A percentile compares a stretch with the other conserved stretches of the same genome.
Evolutionary conservation across 2,329 filamentous ascomycete species (phyloP).

Genomic region (Neospermospora avenae): DNA sequence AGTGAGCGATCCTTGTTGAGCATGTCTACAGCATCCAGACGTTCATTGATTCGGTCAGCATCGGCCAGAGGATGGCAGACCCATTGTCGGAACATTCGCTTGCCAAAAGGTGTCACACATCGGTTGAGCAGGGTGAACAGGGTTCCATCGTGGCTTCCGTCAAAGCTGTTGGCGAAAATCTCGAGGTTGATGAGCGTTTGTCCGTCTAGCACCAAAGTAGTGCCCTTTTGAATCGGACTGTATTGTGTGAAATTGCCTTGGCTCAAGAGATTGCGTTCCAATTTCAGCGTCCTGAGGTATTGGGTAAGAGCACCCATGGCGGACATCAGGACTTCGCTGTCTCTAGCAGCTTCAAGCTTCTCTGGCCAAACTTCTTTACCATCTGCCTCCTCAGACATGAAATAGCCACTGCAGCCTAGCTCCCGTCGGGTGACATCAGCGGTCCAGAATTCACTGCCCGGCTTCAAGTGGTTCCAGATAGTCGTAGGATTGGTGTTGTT

Average conservation of each 20-base stretch:
- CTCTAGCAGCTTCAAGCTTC: constrained; percentile 65
- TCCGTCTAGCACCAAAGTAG: constrained; percentile 87
- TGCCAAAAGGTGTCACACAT: constrained; percentile 95
- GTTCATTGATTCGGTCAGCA: constrained; percentile 82
- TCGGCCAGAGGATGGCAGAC: constrained; percentile 93
- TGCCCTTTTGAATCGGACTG: constrained; percentile 83
- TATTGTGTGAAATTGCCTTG: constrained; percentile 91
- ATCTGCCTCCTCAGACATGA: constrained; percentile 52
- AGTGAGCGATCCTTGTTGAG: constrained; percentile 79
- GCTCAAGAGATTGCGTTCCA: constrained; percentile 82
- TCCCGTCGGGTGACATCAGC: constrained; percentile 79
- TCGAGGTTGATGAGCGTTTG: constrained; percentile 98
- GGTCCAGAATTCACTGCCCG: constrained; percentile 85
- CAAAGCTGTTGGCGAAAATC: constrained; percentile 88
- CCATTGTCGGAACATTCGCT: constrained; percentile 94
- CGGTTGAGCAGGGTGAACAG: constrained; percentile 88
- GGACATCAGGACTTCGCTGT: constrained; percentile 84
- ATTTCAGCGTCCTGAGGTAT: constrained; percentile 82
- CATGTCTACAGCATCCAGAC: constrained; percentile 90
- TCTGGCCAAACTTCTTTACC: constrained; percentile 70
- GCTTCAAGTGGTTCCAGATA: constrained; percentile 91
- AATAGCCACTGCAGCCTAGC: constrained; percentile 77
- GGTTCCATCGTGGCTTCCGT: constrained; percentile 81
- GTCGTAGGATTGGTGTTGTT: constrained; percentile 92
- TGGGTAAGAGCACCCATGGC: constrained; percentile 85